Conservation (phyloP, 371 early-diverging fungal genomes). For the Cokeromyces recurvatus region DNA sequence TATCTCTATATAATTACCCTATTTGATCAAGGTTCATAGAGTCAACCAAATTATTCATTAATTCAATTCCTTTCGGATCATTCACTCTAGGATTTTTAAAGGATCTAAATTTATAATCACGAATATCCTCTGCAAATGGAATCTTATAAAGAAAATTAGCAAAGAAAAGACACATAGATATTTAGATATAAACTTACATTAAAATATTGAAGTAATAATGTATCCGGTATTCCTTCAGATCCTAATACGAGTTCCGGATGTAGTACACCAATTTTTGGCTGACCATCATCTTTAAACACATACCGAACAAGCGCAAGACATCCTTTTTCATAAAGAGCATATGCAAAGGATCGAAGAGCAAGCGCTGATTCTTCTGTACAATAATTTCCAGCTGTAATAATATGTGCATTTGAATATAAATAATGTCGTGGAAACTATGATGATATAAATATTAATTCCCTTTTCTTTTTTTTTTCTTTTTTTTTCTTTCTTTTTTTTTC, state of each 20-base stretch:
- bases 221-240: background rate
- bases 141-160: no score
- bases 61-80: background rate
- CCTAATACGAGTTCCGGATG: conserved; percentile 2
- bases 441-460: no score
- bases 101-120: conserved; percentile 11
- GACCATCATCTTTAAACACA: conserved; percentile 44
- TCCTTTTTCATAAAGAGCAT: conserved; percentile 49
- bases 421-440: conserved; percentile 66
- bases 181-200: no score
- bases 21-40: conserved; percentile 9
- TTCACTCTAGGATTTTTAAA: background rate
- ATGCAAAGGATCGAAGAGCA: conserved; percentile 53
- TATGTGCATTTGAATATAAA: conserved; percentile 47
- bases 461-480: background rate
- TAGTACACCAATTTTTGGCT: conserved; percentile 63
- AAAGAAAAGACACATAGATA: no score
- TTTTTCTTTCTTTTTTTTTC: background rate
- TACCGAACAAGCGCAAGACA: conserved; percentile 59
- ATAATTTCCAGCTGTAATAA: conserved; percentile 32
- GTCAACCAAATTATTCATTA: conserved; percentile 10
- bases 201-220: conserved; percentile 42
- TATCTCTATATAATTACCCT: no score
- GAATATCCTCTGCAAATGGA: conserved; percentile 69
- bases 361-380: conserved; percentile 19